Percentiles rank a stretch among this genome's conserved stretches.
phyloP scores from a whole-genome alignment of 352 stramenopile genomes.

The Phytopythium vexans region DNA sequence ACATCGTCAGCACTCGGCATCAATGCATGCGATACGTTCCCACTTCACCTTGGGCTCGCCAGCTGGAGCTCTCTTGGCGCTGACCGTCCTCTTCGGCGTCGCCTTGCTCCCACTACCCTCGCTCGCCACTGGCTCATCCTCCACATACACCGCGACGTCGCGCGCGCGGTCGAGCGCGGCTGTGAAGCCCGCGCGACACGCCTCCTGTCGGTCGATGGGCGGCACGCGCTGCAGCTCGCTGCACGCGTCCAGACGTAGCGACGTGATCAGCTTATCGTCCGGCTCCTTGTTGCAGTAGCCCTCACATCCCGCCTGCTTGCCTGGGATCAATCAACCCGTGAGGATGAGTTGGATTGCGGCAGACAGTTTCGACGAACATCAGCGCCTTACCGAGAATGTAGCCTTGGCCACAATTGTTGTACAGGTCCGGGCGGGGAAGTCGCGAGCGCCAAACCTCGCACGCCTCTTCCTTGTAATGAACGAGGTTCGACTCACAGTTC shows the following conservation, averaged over 20 bases:
- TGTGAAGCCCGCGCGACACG: slow-evolving; percentile 42
- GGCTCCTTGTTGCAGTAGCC: slow-evolving; percentile 26
- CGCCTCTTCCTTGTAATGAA: slow-evolving; percentile 31
- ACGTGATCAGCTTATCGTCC: slow-evolving; percentile 22
- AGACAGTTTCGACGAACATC: neutral
- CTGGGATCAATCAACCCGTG: slow-evolving; percentile 2
- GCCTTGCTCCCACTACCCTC: neutral
- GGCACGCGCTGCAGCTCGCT: slow-evolving; percentile 29
- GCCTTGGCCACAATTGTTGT: slow-evolving; percentile 44
- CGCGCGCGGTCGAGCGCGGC: slow-evolving; percentile 32
- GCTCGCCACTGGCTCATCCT: neutral
- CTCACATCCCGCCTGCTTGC: slow-evolving; percentile 31
- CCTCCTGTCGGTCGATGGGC: slow-evolving; percentile 33
- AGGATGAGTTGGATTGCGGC: neutral
- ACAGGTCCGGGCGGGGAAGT: slow-evolving; percentile 47
- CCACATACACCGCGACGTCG: slow-evolving; percentile 6
- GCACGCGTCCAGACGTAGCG: slow-evolving; percentile 43
- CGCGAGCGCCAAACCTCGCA: slow-evolving; percentile 39
- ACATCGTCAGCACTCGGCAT: slow-evolving; percentile 2
- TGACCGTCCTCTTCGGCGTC: slow-evolving; percentile 17
- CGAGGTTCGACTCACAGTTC: slow-evolving; percentile 35
- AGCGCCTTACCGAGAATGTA: slow-evolving; percentile 18
- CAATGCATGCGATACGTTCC: neutral
- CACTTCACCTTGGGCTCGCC: slow-evolving; percentile 25
- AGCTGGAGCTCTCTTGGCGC: slow-evolving; percentile 33